Percentiles rank a stretch among this genome's conserved stretches.
Evolutionary conservation across 2,329 filamentous ascomycete species (phyloP).

Genomic region (Scortechinia acanthostroma): DNA sequence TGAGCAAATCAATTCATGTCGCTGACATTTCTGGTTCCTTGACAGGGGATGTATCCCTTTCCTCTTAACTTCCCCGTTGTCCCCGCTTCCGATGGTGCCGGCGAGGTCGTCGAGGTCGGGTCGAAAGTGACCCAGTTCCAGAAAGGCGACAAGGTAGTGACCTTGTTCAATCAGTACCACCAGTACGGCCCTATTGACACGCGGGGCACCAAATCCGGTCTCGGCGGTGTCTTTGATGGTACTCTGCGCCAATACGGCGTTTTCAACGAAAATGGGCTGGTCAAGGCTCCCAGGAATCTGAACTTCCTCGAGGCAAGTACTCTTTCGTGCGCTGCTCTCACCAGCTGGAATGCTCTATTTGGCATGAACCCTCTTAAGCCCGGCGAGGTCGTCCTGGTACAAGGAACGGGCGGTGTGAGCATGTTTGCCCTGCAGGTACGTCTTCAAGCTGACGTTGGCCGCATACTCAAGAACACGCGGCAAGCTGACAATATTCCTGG

Average conservation of each 20-base stretch:
- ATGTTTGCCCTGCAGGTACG: constrained; percentile 50
- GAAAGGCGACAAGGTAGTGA: constrained; percentile 46
- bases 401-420: constrained; percentile 66
- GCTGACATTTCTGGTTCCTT: neutral
- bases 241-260: constrained; percentile 60
- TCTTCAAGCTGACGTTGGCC: neutral
- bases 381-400: constrained; percentile 53
- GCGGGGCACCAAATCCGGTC: constrained; percentile 36
- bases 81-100: constrained; percentile 21
- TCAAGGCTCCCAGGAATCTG: constrained; percentile 50
- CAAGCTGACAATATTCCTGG: neutral
- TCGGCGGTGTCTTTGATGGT: constrained; percentile 65
- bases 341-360: constrained; percentile 61
- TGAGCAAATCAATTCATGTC: neutral
- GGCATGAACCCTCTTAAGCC: constrained; percentile 43
- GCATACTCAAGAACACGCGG: neutral
- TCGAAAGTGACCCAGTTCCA: constrained; percentile 31
- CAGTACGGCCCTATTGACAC: constrained; percentile 30
- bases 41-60: constrained; percentile 35
- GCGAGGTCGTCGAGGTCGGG: constrained; percentile 34
- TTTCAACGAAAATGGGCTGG: constrained; percentile 63
- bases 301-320: constrained; percentile 44
- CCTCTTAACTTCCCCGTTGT: constrained; percentile 28
- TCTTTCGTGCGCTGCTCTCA: constrained; percentile 52
- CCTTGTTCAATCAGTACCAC: constrained; percentile 54